Evolutionary conservation across 495 filamentous ascomycete genomes (phyloP), one percentile per base, ranked within the genome.

Genomic region (Ramalina intermedia): DNA sequence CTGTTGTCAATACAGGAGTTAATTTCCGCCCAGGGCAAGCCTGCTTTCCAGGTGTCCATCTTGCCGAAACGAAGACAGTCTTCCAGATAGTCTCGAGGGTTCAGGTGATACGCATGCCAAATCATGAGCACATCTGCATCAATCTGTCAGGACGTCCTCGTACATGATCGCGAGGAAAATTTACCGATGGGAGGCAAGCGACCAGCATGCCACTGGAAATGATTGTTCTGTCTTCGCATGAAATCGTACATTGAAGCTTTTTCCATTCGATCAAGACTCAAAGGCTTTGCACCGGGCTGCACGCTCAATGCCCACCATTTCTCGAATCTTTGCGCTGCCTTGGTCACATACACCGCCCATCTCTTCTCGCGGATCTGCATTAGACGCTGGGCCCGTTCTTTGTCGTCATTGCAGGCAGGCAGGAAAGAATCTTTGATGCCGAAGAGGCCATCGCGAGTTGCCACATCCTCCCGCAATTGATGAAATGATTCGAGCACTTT

Each of bases 61-160:
- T 80, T 64, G 0, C 74, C 77, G 23, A 70, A 65, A 17, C 84
- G 69, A 43, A 90, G 64, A 54, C 81, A 81, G 59, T 94, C 87
- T 55, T 94, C 87, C 3, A 87, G 73, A 58, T 80, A 94, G 39
- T 68, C 67, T 24, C 83, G 69, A 2, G 87, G 87, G 53, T 90
- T 93, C 3, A 94, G 74, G 79, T 88, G 80, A 55, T 86, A 84
- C 1, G 83, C 69, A 63, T 94, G 87, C 85, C 84, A 91, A 1
- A 93, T 85, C 85, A 94, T 87, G 40, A 94, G 63, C 2, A 94
- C 78, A 60, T 94, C 87, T 80, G 56, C 2, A 23, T 37, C 37
- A 3, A 11, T 39, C 23, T 14, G 27, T 44, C 18, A 41, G 23
- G 4, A 36, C 2, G 39, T 13, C 13, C 16, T 23, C 6, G n/a